These are phyloP conservation scores for Colletotrichum melonis DNA, from an alignment of 2,329 filamentous ascomycete genomes.

Conservation along the genomic window DNA sequence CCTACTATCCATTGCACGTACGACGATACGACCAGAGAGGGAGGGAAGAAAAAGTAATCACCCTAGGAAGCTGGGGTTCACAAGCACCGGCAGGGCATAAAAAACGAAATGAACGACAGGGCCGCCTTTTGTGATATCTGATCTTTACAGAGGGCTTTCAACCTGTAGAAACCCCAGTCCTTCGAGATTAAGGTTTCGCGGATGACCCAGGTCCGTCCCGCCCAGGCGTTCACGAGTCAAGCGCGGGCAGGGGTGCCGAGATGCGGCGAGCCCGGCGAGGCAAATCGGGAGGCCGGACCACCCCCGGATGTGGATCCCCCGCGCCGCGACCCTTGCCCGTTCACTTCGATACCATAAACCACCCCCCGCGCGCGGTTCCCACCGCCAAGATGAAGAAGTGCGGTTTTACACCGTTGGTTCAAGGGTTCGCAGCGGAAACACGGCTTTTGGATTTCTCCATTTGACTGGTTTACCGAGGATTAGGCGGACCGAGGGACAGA, in stretches of 20 bases:
- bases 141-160: background rate
- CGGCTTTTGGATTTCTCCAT: background rate
- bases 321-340: constrained; percentile 5
- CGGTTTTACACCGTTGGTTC: background rate
- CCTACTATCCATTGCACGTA: too few species aligned
- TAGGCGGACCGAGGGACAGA: background rate
- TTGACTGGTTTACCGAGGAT: background rate
- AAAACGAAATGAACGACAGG: constrained; percentile 9
- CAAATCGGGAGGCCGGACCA: constrained; percentile 2
- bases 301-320: constrained; percentile 6
- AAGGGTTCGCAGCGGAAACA: background rate
- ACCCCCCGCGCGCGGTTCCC: background rate
- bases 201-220: background rate
- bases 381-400: background rate
- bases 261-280: background rate
- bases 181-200: constrained; percentile 12
- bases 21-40: background rate
- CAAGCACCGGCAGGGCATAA: background rate
- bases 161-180: background rate
- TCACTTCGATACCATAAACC: background rate
- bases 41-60: background rate
- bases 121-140: background rate
- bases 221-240: constrained; percentile 24
- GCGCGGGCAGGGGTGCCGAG: background rate
- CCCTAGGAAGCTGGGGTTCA: background rate